Conservation (phyloP, 1,139 yeast species). For the Barnettozyma hawaiiensis region DNA sequence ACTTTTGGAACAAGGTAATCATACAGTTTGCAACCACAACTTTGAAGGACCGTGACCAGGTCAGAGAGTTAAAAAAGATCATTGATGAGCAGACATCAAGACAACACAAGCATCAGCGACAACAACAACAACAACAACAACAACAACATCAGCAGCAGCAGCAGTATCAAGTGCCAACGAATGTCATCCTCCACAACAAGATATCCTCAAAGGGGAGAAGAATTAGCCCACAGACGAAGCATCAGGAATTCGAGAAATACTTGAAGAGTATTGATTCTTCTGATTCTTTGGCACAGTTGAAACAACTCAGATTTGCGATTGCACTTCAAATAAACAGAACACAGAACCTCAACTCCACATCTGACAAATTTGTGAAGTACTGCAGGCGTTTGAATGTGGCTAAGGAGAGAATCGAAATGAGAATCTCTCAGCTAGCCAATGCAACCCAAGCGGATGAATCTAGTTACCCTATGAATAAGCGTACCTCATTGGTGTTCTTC, state of each 20-base stretch:
- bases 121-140: too few relatives aligned
- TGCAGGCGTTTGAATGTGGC: constrained; percentile 31
- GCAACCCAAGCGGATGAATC: background rate
- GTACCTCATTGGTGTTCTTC: constrained; percentile 12
- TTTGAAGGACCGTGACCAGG: constrained; percentile 71
- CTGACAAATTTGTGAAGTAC: constrained; percentile 24
- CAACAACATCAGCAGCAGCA: too few relatives aligned
- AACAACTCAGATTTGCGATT: constrained; percentile 39
- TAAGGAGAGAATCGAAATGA: constrained; percentile 30
- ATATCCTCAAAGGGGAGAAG: constrained; percentile 19
- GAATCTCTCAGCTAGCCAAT: constrained; percentile 19
- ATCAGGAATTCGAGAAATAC: constrained; percentile 39
- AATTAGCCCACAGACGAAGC: constrained; percentile 30
- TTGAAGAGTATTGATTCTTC: constrained; percentile 34
- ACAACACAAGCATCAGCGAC: too few relatives aligned
- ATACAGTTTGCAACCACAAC: constrained; percentile 58
- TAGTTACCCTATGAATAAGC: constrained; percentile 1
- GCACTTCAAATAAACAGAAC: constrained; percentile 36
- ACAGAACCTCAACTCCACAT: constrained; percentile 15
- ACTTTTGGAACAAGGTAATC: constrained; percentile 65
- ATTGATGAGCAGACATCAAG: constrained; percentile 55
- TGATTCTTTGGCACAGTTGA: constrained; percentile 34
- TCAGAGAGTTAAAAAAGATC: constrained; percentile 64
- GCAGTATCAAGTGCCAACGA: background rate
- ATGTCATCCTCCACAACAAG: background rate